Conservation (phyloP, 2,329 filamentous ascomycete species). For the Aspergillus phoenicis region DNA sequence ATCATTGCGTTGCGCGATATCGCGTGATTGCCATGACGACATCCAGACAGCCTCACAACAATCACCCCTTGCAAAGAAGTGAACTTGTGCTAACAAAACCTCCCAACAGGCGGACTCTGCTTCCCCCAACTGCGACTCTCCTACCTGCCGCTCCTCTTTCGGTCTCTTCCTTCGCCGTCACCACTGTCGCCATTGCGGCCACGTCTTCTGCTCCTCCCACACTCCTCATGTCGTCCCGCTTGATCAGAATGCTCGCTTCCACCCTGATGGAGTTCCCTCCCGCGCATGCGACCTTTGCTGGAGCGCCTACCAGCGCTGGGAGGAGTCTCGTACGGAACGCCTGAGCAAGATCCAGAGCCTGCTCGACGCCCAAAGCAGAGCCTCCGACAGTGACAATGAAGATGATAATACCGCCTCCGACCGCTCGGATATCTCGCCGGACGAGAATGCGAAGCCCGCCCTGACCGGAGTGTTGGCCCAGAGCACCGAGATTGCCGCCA, state of each 20-base stretch:
- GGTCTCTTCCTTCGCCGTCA: slow-evolving; percentile 65
- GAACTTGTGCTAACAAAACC: slow-evolving; percentile 19
- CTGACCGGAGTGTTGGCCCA: slow-evolving; percentile 29
- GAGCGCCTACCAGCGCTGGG: slow-evolving; percentile 61
- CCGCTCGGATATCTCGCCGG: slow-evolving; percentile 25
- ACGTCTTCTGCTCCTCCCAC: slow-evolving; percentile 66
- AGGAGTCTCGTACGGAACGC: slow-evolving; percentile 50
- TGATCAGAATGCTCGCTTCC: slow-evolving; percentile 66
- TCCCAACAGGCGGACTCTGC: slow-evolving; percentile 57
- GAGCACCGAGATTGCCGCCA: slow-evolving; percentile 53
- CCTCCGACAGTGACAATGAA: slow-evolving; percentile 25
- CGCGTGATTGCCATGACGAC: slow-evolving; percentile 28
- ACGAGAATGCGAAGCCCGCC: slow-evolving; percentile 26
- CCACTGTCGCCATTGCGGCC: slow-evolving; percentile 68
- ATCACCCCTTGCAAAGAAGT: neutral
- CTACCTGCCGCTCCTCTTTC: slow-evolving; percentile 61
- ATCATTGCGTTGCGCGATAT: slow-evolving; percentile 27
- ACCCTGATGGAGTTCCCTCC: slow-evolving; percentile 58
- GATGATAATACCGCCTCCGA: slow-evolving; percentile 20
- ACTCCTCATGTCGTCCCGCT: slow-evolving; percentile 60
- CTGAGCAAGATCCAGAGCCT: slow-evolving; percentile 54
- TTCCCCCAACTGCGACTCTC: slow-evolving; percentile 58
- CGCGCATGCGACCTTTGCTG: slow-evolving; percentile 65
- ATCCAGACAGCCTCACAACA: slow-evolving; percentile 3
- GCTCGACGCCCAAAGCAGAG: slow-evolving; percentile 34